Evolutionary conservation across 139 green algal species (phyloP).

Genomic region (Spirogloea muscicola): DNA sequence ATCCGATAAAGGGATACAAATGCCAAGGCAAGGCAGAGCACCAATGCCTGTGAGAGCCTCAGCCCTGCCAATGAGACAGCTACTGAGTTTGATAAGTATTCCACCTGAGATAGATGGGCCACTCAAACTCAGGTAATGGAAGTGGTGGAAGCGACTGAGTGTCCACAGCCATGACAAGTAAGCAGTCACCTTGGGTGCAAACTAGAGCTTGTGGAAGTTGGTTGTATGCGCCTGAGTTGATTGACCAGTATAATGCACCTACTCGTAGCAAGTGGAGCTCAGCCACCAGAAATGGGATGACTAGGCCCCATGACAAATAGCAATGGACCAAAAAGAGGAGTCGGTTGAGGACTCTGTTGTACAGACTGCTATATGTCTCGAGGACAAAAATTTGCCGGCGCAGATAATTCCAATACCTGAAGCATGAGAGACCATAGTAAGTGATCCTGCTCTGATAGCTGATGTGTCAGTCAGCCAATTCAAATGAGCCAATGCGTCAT

Average conservation of each 20-base stretch:
- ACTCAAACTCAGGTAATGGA: neutral
- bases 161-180: neutral
- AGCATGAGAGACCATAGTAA: too few relatives aligned
- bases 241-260: neutral
- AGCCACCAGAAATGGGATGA: conserved; percentile 39
- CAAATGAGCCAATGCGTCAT: too few relatives aligned
- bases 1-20: neutral
- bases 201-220: too few relatives aligned
- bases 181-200: too few relatives aligned
- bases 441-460: too few relatives aligned
- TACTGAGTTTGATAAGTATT: neutral
- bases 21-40: neutral
- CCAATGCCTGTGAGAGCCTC: too few relatives aligned
- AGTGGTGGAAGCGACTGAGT: neutral
- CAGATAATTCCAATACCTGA: conserved; percentile 89
- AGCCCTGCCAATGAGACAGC: neutral
- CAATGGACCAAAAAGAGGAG: conserved; percentile 55
- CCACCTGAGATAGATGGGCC: conserved; percentile 8
- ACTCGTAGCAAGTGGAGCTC: conserved; percentile 11
- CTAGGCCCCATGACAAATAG: conserved; percentile 63
- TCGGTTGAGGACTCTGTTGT: conserved; percentile 60
- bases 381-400: conserved; percentile 85
- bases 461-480: too few relatives aligned
- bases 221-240: too few relatives aligned
- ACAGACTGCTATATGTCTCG: conserved; percentile 72